phyloP scores from a whole-genome alignment of 1,139 yeast species.

The Nematodospora anomalae region DNA sequence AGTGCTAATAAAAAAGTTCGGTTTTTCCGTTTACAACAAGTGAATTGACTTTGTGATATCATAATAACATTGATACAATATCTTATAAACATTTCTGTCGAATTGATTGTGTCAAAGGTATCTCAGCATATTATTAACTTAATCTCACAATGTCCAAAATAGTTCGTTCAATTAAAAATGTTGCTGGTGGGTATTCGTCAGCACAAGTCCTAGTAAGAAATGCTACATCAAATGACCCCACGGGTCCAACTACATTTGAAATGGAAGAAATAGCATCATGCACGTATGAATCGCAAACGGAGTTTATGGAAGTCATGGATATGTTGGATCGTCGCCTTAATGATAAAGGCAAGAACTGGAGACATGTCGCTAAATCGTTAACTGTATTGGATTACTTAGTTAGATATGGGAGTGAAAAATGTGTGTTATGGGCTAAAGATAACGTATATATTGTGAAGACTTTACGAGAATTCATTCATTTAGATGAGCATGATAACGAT shows the following conservation, averaged over 20 bases:
- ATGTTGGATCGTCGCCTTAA: conserved; percentile 91
- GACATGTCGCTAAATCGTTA: conserved; percentile 90
- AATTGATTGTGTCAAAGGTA: no score
- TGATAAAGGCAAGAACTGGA: conserved; percentile 97
- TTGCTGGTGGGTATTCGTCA: conserved; percentile 86
- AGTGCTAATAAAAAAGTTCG: no score
- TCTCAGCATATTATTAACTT: no score
- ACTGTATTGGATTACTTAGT: conserved; percentile 88
- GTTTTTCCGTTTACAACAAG: no score
- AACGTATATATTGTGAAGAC: conserved; percentile 89
- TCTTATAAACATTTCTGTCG: no score
- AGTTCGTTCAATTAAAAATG: conserved; percentile 87
- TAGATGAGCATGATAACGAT: conserved; percentile 78
- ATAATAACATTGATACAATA: no score
- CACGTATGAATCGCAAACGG: conserved; percentile 71
- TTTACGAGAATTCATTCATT: conserved; percentile 82
- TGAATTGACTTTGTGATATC: no score
- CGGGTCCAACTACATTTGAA: conserved; percentile 79
- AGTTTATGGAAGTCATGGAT: conserved; percentile 90
- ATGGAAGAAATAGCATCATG: conserved; percentile 82
- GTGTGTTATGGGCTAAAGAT: conserved; percentile 92
- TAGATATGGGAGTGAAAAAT: conserved; percentile 84
- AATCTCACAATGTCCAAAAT: conserved; percentile 63
- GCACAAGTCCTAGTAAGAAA: conserved; percentile 88
- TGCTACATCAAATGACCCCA: conserved; percentile 88